phyloP scores from a whole-genome alignment of 805 yeast species.

The Wickerhamiella azyma region DNA sequence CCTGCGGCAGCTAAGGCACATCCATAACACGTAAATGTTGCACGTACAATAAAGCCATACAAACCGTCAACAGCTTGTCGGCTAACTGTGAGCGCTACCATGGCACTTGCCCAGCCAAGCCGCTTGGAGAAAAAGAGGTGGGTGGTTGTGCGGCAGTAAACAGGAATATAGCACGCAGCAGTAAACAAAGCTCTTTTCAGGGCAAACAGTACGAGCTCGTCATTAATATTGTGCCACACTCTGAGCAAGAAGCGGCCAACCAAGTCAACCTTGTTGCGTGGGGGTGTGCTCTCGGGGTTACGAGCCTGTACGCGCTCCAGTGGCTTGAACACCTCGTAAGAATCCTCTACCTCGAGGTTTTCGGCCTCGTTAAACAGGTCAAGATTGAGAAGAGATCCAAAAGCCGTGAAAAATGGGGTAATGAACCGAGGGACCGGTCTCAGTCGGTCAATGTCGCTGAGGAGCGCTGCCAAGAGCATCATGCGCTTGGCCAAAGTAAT shows the following conservation, averaged over 20 bases:
- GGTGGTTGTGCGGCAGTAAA: constrained; percentile 20
- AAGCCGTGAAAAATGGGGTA: constrained; percentile 7
- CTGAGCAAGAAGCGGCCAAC: constrained; percentile 12
- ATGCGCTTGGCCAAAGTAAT: constrained; percentile 4
- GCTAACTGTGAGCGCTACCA: constrained; percentile 23
- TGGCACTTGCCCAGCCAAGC: constrained; percentile 24
- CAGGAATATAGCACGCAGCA: constrained; percentile 19
- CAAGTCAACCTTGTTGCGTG: constrained; percentile 16
- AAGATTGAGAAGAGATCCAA: neutral
- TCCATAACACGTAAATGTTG: constrained; percentile 23
- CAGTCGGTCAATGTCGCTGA: constrained; percentile 11
- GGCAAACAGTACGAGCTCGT: constrained; percentile 16
- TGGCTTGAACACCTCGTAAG: constrained; percentile 5
- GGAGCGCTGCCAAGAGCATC: constrained; percentile 4
- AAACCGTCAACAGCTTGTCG: constrained; percentile 25
- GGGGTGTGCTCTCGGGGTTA: constrained; percentile 22
- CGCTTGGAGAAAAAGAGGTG: constrained; percentile 17
- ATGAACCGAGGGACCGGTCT: constrained; percentile 14
- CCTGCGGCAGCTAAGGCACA: constrained; percentile 23
- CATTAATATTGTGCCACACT: constrained; percentile 6
- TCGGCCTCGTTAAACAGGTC: constrained; percentile 1
- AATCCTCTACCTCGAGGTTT: neutral
- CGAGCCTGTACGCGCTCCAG: constrained; percentile 12
- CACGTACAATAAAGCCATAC: constrained; percentile 21
- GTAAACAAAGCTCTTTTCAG: constrained; percentile 19